Evolutionary conservation across 495 filamentous ascomycete species (phyloP).

Genomic region (Cenococcum geophilum): DNA sequence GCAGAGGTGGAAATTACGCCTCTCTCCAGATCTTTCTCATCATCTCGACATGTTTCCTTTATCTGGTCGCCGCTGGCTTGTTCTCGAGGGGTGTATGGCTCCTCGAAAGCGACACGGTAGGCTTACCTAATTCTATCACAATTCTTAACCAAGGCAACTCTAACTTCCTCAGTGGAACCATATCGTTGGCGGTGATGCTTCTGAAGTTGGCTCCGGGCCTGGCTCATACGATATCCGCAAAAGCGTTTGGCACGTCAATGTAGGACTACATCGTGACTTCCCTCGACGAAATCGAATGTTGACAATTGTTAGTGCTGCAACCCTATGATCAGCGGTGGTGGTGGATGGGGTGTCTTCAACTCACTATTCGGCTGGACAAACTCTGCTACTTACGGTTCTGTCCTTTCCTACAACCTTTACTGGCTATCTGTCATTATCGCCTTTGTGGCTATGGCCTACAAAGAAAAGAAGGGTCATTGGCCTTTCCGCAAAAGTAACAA

Average conservation of each 20-base stretch:
- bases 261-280: slow-evolving; percentile 36
- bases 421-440: slow-evolving; percentile 62
- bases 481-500: slow-evolving; percentile 47
- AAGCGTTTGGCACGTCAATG: slow-evolving; percentile 89
- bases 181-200: slow-evolving; percentile 62
- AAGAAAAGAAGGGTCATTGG: slow-evolving; percentile 61
- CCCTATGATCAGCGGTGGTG: slow-evolving; percentile 61
- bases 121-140: slow-evolving; percentile 1
- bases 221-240: slow-evolving; percentile 82
- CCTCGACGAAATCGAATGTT: not conserved
- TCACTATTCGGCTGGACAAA: slow-evolving; percentile 81
- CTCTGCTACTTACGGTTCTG: slow-evolving; percentile 74
- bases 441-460: slow-evolving; percentile 58
- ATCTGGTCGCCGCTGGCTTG: slow-evolving; percentile 78
- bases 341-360: slow-evolving; percentile 90
- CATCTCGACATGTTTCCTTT: slow-evolving; percentile 74
- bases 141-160: not conserved
- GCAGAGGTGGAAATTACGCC: slow-evolving; percentile 55
- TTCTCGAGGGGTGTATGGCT: slow-evolving; percentile 73
- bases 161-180: slow-evolving; percentile 53
- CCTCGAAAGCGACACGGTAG: slow-evolving; percentile 49
- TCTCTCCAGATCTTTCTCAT: slow-evolving; percentile 75
- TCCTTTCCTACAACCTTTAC: slow-evolving; percentile 86
- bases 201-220: slow-evolving; percentile 67
- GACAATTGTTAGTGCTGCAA: slow-evolving; percentile 60